Evolutionary conservation across 2,329 filamentous ascomycete genomes (phyloP).

Genomic region (Aspergillus latus): DNA sequence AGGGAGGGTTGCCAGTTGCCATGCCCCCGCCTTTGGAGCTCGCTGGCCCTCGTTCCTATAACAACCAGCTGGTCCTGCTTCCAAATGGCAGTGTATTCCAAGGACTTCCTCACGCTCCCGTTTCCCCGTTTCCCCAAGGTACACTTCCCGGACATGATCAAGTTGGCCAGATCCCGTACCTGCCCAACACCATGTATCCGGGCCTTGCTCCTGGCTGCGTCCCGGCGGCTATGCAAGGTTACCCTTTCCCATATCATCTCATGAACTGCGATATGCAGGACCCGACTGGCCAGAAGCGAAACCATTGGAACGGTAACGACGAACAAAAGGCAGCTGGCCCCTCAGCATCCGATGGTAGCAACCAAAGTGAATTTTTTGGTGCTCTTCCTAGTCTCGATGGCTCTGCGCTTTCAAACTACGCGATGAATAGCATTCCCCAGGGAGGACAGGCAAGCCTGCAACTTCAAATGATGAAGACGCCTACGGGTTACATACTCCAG

Average conservation of each 20-base stretch:
- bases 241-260: constrained; percentile 37
- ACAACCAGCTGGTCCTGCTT: constrained; percentile 32
- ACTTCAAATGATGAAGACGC: constrained; percentile 48
- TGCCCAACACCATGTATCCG: constrained; percentile 39
- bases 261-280: constrained; percentile 38
- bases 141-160: constrained; percentile 35
- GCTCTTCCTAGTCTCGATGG: constrained; percentile 55
- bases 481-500: constrained; percentile 47
- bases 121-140: constrained; percentile 29
- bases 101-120: constrained; percentile 27
- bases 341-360: constrained; percentile 61
- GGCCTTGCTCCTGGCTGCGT: constrained; percentile 34
- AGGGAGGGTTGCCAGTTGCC: constrained; percentile 26
- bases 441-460: constrained; percentile 42
- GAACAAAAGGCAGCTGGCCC: constrained; percentile 55
- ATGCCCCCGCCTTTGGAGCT: constrained; percentile 29
- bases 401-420: constrained; percentile 48
- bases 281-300: constrained; percentile 37
- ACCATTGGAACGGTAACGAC: constrained; percentile 44
- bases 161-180: constrained; percentile 36
- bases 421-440: constrained; percentile 66
- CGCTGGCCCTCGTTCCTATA: constrained; percentile 30
- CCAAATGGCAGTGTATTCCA: constrained; percentile 36
- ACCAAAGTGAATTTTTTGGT: constrained; percentile 61
- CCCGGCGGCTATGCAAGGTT: constrained; percentile 33